A percentile compares a stretch with the other conserved stretches of the same genome.
Conservation (phyloP, 345 rosid genomes). For the Psidium friedrichsthalianum region DNA sequence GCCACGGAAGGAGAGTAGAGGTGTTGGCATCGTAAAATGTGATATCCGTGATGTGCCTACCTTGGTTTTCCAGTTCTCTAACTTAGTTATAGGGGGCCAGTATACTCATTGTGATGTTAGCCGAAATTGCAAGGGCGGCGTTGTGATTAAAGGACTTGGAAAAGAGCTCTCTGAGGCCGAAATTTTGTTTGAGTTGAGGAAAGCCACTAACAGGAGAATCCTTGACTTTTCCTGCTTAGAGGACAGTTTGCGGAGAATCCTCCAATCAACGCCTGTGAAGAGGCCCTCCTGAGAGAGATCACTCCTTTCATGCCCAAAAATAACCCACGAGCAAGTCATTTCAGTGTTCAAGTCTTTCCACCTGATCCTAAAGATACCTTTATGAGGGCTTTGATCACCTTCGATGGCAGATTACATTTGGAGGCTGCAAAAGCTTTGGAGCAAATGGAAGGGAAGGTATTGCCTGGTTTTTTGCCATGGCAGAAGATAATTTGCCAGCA, state of each 20-base stretch:
- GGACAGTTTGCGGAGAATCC: conserved; percentile 35
- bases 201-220: conserved; percentile 37
- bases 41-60: conserved; percentile 26
- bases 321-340: conserved; percentile 32
- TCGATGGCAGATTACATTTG: conserved; percentile 78
- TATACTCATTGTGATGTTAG: conserved; percentile 25
- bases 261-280: conserved; percentile 39
- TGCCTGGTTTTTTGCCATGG: conserved; percentile 66
- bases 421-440: conserved; percentile 95
- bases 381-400: conserved; percentile 48
- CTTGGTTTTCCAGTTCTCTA: conserved; percentile 26
- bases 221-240: conserved; percentile 43
- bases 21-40: conserved; percentile 43
- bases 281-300: conserved; percentile 42
- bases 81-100: conserved; percentile 37
- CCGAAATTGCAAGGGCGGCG: conserved; percentile 13
- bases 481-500: conserved; percentile 73
- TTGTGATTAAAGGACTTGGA: conserved; percentile 41
- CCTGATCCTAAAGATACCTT: conserved; percentile 38
- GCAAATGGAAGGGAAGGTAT: conserved; percentile 58
- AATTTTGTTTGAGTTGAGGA: conserved; percentile 38
- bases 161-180: conserved; percentile 58
- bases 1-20: conserved; percentile 64
- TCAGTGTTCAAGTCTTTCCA: conserved; percentile 45
- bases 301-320: conserved; percentile 47